phyloP scores from a whole-genome alignment of 139 green algal species.

The Ettlia oleoabundans region DNA sequence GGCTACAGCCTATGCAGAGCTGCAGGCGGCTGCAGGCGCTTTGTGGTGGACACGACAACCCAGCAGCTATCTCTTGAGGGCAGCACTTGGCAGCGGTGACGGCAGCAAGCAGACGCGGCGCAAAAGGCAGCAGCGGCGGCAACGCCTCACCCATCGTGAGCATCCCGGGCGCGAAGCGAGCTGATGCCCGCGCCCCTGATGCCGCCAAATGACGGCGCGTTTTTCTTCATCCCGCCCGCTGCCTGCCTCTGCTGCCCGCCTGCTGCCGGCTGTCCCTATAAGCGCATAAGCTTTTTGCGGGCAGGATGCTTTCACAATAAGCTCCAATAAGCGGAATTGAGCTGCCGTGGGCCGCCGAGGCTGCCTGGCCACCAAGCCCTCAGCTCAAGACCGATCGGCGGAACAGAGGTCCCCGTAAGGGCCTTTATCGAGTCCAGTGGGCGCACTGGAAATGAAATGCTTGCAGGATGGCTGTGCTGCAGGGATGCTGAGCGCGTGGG shows the following conservation, averaged over 20 bases:
- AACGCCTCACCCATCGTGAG: conserved; percentile 25
- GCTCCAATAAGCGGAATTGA: no score
- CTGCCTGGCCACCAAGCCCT: no score
- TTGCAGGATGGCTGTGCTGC: no score
- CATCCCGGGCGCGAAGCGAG: conserved; percentile 39
- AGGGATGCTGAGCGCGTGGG: no score
- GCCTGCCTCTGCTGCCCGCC: not conserved
- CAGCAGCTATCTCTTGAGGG: not conserved
- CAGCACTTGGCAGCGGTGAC: not conserved
- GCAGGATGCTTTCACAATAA: no score
- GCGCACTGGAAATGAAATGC: no score
- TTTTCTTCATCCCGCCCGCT: not conserved
- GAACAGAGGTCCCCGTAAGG: no score
- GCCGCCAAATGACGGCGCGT: conserved; percentile 10
- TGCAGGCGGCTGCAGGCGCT: no score
- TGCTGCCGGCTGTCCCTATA: not conserved
- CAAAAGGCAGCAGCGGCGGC: not conserved
- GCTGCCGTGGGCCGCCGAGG: not conserved
- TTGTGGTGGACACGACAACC: no score
- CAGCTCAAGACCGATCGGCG: no score
- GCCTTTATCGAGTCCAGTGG: no score
- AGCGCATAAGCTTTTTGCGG: not conserved
- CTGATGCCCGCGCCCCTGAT: conserved; percentile 32
- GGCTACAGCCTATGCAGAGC: no score
- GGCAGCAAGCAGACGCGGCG: not conserved